A percentile compares a stretch with the other conserved stretches of the same genome.
Conservation (phyloP, 2,329 filamentous ascomycete species). For the Ascochyta fabae region DNA sequence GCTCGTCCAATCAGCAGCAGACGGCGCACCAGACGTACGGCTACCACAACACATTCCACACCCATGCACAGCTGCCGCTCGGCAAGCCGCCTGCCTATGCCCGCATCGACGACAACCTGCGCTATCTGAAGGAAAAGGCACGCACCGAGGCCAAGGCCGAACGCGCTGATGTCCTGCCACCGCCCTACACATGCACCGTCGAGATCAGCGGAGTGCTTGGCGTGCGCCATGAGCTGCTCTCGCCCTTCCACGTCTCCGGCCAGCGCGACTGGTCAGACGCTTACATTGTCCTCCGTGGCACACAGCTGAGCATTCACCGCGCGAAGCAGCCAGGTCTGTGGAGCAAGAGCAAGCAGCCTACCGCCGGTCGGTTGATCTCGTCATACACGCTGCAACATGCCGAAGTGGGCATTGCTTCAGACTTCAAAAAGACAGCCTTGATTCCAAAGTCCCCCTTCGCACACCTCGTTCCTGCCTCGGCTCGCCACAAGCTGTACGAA, state of each 20-base stretch:
- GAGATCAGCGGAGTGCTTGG: conserved; percentile 46
- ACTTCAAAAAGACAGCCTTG: conserved; percentile 67
- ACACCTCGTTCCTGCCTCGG: conserved; percentile 51
- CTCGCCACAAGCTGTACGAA: conserved; percentile 51
- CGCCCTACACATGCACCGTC: conserved; percentile 47
- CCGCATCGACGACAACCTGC: conserved; percentile 33
- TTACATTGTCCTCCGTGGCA: conserved; percentile 71
- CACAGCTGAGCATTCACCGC: conserved; percentile 69
- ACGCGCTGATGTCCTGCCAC: conserved; percentile 32
- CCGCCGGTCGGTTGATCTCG: conserved; percentile 65
- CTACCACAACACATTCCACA: conserved; percentile 53
- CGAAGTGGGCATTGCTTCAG: conserved; percentile 75
- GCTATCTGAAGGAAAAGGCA: conserved; percentile 31
- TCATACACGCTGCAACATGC: conserved; percentile 77
- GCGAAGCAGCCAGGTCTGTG: conserved; percentile 61
- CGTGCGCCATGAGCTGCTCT: conserved; percentile 71
- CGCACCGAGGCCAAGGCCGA: conserved; percentile 25
- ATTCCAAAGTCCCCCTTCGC: conserved; percentile 55
- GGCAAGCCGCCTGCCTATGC: conserved; percentile 43
- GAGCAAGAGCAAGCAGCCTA: conserved; percentile 58
- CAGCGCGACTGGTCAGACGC: conserved; percentile 69
- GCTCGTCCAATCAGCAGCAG: conserved; percentile 28
- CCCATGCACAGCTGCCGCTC: conserved; percentile 39
- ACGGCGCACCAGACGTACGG: conserved; percentile 43
- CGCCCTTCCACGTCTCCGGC: conserved; percentile 67